Base-by-base conservation (phyloP, 306 rosid species). In the Coriaria nepalensis region DNA sequence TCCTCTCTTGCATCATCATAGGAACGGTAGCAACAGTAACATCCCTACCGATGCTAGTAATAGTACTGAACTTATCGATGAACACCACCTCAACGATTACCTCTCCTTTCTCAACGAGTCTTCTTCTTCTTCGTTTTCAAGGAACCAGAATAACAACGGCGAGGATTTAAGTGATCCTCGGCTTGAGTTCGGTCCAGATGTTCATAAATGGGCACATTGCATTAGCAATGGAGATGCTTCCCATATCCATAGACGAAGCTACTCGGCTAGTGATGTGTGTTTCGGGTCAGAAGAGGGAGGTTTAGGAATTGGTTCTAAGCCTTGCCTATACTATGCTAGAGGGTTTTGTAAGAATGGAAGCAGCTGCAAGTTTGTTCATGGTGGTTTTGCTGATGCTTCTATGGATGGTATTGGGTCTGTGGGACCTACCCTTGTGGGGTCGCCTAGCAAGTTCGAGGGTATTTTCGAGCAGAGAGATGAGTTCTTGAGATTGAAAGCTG, bases 281-380 rank as follows among this genome's bases (percentile, higher is more conserved):
- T 77, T 76, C n/a, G 93, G 71, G 35, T 50, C 76, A 9, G 97
- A 84, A 12, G 97, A 84, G 13, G 68, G 57, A 0, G 73, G 70
- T 8, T 20, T 65, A 5, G 93, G 79, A 62, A 64, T 67, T 53
- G 93, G 85, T 33, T 78, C 45, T 38, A 90, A 79, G 75, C 84
- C 90, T 0, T 90, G 97, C 47, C 93, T 90, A 52, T 90, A 84
- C 71, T 90, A 64, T 64, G 95, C 97, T 2, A 74, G 84, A 47
- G 97, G 97, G 10, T 81, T 76, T 55, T 90, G 97, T 61, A 90
- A 90, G 70, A 90, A 90, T 49, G 97, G 97, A 4, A 51, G 64
- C 59, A 74, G 68, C 68, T 90, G 97, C 66, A 90, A 79, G 77
- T 90, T 81, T 68, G 70, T 70, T 64, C 97, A 90, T 68, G 73